Evolutionary conservation across 345 rosid genomes (phyloP), one percentile per base, ranked within the genome.

Genomic region (Eucalyptus tenuipes): DNA sequence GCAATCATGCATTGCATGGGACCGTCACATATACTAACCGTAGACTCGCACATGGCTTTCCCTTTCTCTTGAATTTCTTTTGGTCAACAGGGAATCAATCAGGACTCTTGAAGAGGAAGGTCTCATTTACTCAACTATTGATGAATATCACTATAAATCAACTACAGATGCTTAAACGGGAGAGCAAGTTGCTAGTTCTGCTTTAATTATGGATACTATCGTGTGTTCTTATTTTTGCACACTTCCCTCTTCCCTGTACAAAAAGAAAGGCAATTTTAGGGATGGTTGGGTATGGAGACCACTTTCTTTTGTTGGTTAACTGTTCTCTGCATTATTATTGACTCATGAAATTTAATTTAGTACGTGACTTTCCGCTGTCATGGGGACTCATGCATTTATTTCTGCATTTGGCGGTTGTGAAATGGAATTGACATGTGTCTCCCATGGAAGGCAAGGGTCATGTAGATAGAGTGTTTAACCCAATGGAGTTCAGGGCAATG

Each of bases 111-210:
- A 98, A 92, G 96, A 92, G 80, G 99, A 98, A 91, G 99, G 99
- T 49, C 90, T 97, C 64, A 93, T 98, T 80, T 98, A 98, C 92
- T 98, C 99, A 20, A 97, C 99, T 81, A 94, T 98, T 25, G 99
- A 98, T n/a, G 98, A 98, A 87, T 95, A 93, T 90, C 99, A 97
- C 93, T 98, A 93, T 93, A 95, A 98, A 93, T 95, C 95, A 52
- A 92, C 96, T 49, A 95, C 97, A 15, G 95, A 92, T 55, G 86
- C 52, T 27, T 89, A 52, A 89, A 44, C 7, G 13, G 47, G 44
- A 22, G 47, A 40, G 47, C 47, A 6, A 75, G 29, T 75, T 20
- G 47, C 82, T 40, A 10, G 47, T 75, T 75, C 29, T 20, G 82
- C 24, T 75, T 75, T 75, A 75, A 12, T 37, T 40, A 14, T 85